Evolutionary conservation across 1,284 basidiomycete species (phyloP).

Genomic region (Austropuccinia psidii): DNA sequence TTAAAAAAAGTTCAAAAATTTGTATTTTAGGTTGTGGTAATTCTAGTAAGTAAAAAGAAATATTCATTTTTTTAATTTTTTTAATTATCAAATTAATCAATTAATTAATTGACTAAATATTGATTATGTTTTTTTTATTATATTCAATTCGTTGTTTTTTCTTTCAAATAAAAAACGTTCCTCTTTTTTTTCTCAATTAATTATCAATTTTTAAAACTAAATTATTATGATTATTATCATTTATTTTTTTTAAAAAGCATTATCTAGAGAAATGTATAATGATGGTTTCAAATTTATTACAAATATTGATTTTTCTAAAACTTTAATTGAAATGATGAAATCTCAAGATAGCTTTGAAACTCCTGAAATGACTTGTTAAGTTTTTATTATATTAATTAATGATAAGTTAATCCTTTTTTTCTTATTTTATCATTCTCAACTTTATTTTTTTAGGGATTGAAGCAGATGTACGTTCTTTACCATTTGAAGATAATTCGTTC

Average conservation of each 20-base stretch:
- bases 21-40: constrained; percentile 89
- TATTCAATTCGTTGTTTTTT: background rate
- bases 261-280: constrained; percentile 61
- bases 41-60: constrained; percentile 53
- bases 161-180: constrained; percentile 49
- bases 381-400: constrained; percentile 20
- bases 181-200: no score
- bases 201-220: no score
- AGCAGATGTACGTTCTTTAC: constrained; percentile 73
- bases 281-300: constrained; percentile 76
- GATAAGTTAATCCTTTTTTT: background rate
- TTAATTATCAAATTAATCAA: background rate
- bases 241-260: constrained; percentile 19
- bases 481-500: constrained; percentile 62
- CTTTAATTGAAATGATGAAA: constrained; percentile 74
- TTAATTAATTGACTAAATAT: background rate
- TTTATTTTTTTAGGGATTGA: constrained; percentile 58
- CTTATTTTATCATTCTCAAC: background rate
- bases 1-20: constrained; percentile 60
- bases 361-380: constrained; percentile 70
- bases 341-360: constrained; percentile 54
- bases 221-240: constrained; percentile 36
- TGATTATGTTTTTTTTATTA: background rate
- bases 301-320: constrained; percentile 74
- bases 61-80: background rate